Evolutionary conservation across 2,329 filamentous ascomycete genomes (phyloP), one percentile per base, ranked within the genome.

Genomic region (Phymatotrichopsis omnivora): DNA sequence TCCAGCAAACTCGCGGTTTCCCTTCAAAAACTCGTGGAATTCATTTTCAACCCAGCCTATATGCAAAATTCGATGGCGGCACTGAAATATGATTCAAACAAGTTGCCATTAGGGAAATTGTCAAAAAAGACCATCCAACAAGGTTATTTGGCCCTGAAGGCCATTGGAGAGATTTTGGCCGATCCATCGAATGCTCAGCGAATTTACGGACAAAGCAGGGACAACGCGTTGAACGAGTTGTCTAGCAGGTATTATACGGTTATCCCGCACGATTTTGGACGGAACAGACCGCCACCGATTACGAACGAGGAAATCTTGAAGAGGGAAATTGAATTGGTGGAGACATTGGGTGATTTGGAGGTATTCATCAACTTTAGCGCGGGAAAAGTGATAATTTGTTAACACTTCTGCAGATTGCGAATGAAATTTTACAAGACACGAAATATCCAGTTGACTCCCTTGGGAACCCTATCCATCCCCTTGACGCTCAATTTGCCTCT

Each of bases 271-370:
- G 74, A 68, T 24, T 89, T 91, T 62, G 83, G 85, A 7, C 78
- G 84, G 24, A 74, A 75, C 33, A 70, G 78, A 0, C 83, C 85
- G 0, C 82, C 82, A 0, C 59, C 87, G 55, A 82, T 93, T 57
- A 61, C 62, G 25, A 66, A 65, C 29, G 60, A 73, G 16, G 54
- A 55, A 1, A 63, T 72, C 54, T 71, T 93, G 56, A 85, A 87
- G 65, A 72, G 66, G 56, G 85, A 93, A 64, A 73, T 89, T 55
- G 80, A 84, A 33, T 71, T 93, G 54, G 73, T 93, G 1, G 84
- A 93, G 58, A 82, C 78, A 50, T 67, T 93, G 60, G 80, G 78
- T 2, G 84, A 91, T 58, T 89, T 93, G 82, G 86, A 87, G n/a
- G n/a, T n/a, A n/a, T n/a, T n/a, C n/a, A n/a, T n/a, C n/a, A n/a